Evolutionary conservation across 768 basidiomycete species (phyloP), one percentile per base, ranked within the genome.

Genomic region (Pulveroboletus sp.): DNA sequence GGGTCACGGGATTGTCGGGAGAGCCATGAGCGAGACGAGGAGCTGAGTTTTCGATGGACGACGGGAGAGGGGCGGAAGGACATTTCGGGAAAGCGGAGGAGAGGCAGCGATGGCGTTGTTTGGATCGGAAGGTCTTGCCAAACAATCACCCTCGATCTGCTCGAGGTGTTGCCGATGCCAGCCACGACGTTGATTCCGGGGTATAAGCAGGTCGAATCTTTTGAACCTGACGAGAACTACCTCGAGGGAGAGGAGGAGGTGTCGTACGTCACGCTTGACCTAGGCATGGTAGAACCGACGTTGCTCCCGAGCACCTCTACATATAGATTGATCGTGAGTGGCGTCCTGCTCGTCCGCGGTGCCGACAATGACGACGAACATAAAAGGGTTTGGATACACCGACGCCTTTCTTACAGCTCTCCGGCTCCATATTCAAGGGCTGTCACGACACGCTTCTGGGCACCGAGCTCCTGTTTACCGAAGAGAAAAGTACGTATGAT

Each of bases 401-500:
- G 0, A 84, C 80, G 0, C 89, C 89, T 0, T 89, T 81, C 56
- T 66, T 92, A 18, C 89, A 92, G 56, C 73, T 91, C 1, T 82
- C 84, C 5, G 87, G 88, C 2, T 84, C 85, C 1, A 74, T 89
- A 17, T 75, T 90, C 54, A 82, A 82, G 64, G 89, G 89, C 0
- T 69, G 73, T 33, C 82, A 89, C 52, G 80, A 86, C 49, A 61
- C 72, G 15, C 72, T 91, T 4, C 69, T 91, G 3, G 89, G 89
- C 2, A 85, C 86, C 0, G 89, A 92, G 59, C 67, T 92, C 24
- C 60, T 91, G 17, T 90, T 91, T 64, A 77, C 79, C 0, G 88
- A 89, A 48, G 76, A 75, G 31, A 82, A 82, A 71, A 78, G 85
- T 82, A 51, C 31, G 65, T 14, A n/a, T 30, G 5, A 11, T 26